Base-by-base conservation (phyloP, 1,284 basidiomycete species). In the Ustilago crameri region DNA sequence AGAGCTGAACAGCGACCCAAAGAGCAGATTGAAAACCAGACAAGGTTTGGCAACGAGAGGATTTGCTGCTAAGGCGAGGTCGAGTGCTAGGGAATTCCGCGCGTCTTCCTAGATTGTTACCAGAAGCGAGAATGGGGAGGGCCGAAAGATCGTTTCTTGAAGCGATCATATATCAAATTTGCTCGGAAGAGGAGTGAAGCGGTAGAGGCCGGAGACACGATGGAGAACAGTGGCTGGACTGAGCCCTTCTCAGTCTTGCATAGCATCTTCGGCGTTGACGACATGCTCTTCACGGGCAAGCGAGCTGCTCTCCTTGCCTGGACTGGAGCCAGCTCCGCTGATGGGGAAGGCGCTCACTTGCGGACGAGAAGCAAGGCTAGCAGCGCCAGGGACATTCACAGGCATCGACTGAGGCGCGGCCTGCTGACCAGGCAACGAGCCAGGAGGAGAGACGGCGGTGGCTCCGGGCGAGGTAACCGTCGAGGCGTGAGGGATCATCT, bases 381-480 rank as follows among this genome's bases (percentile, higher is more conserved):
- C 90, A 54, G 86, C 32, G 5, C 87, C 83, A 5, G 85, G 84
- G 0, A 88, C 88, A 20, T 90, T 88, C 84, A 42, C 90, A 86
- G 67, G 96, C 91, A 37, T 89, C 87, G 48, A 97, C 84, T 1
- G 90, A 86, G 3, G 93, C 86, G 9, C 93, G 85, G 32, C 86
- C 87, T 43, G 52, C 75, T 62, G 57, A 27, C 38, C 87, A 86
- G 75, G 93, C 90, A 47, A 88, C 89, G 14, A 95, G 86, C 83
- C 93, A 93, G 41, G 82, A 65, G 12, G 86, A 85, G 40, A 87
- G 83, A 1, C 87, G 86, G 32, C 88, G 85, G 44, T 94, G 92
- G 23, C 88, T 86, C 27, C 90, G 88, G 78, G 65, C 30, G 70
- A 75, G 18, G 56, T 50, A 63, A 72, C 78, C 22, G 78, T 76